These are phyloP conservation scores for Dictyostelium capitatum DNA, from an alignment of 78 protist species.

Conservation along the genomic window DNA sequence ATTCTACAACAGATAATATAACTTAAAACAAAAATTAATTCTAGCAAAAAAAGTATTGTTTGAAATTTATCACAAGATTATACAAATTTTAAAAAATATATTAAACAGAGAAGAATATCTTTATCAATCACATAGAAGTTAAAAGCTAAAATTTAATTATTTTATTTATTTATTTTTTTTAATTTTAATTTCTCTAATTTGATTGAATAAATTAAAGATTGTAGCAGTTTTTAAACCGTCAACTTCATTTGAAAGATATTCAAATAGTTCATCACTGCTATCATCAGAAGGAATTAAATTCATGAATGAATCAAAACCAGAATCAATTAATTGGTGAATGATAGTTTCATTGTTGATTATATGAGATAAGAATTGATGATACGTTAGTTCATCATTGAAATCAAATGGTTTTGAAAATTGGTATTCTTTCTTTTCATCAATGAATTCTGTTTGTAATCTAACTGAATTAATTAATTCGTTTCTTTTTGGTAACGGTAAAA, in stretches of 20 bases:
- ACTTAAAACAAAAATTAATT: too few relatives aligned
- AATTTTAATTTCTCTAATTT: neutral
- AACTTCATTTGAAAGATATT: neutral
- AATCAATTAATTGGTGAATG: neutral
- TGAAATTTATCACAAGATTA: too few relatives aligned
- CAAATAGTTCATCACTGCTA: neutral
- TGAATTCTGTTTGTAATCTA: neutral
- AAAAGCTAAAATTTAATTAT: too few relatives aligned
- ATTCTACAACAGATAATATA: too few relatives aligned
- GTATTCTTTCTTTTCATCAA: neutral
- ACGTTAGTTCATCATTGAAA: neutral
- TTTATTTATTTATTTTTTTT: too few relatives aligned
- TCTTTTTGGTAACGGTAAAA: neutral
- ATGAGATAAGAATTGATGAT: neutral
- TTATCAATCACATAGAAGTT: too few relatives aligned
- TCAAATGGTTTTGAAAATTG: neutral
- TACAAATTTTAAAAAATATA: too few relatives aligned
- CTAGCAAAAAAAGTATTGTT: too few relatives aligned
- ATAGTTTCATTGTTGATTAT: neutral
- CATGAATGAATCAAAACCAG: neutral
- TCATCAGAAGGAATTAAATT: neutral
- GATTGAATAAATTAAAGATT: neutral
- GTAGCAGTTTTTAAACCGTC: neutral
- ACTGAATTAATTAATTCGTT: neutral
- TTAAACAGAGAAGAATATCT: too few relatives aligned